phyloP scores from a whole-genome alignment of 768 basidiomycete genomes.

The Mycena capillaripes region DNA sequence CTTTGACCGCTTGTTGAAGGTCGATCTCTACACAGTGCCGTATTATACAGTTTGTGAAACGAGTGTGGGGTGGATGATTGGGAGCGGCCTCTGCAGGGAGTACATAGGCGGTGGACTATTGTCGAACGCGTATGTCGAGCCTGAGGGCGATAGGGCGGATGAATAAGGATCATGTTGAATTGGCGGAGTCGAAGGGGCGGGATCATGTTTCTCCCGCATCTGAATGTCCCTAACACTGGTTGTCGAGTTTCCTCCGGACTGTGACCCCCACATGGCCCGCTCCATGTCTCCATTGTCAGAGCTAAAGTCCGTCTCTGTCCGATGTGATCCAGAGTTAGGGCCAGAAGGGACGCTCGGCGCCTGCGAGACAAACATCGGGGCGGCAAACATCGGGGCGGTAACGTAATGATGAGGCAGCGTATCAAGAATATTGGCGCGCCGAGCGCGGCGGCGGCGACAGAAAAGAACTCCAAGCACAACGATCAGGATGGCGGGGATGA shows the following conservation, averaged over 20 bases:
- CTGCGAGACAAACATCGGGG: not conserved
- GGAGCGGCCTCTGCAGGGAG: not conserved
- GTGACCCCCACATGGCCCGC: not conserved
- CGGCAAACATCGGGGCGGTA: too few relatives aligned
- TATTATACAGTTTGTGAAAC: not conserved
- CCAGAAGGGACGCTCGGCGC: not conserved
- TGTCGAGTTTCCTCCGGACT: not conserved
- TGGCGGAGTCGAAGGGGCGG: not conserved
- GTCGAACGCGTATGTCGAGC: not conserved
- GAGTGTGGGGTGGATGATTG: not conserved
- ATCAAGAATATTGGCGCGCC: not conserved
- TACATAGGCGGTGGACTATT: not conserved
- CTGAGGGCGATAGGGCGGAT: not conserved
- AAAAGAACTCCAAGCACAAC: not conserved
- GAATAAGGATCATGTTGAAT: not conserved
- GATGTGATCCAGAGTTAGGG: not conserved
- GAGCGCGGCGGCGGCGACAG: conserved; percentile 9
- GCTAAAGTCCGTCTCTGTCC: too few relatives aligned
- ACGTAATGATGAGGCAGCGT: not conserved
- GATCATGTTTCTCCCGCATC: not conserved
- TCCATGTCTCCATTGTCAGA: too few relatives aligned
- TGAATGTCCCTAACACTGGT: not conserved
- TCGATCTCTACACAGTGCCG: not conserved
- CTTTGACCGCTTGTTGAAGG: too few relatives aligned
- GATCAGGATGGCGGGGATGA: not conserved